These are phyloP conservation scores for Neurospora discreta DNA, from an alignment of 495 filamentous ascomycete species.

Conservation along the genomic window DNA sequence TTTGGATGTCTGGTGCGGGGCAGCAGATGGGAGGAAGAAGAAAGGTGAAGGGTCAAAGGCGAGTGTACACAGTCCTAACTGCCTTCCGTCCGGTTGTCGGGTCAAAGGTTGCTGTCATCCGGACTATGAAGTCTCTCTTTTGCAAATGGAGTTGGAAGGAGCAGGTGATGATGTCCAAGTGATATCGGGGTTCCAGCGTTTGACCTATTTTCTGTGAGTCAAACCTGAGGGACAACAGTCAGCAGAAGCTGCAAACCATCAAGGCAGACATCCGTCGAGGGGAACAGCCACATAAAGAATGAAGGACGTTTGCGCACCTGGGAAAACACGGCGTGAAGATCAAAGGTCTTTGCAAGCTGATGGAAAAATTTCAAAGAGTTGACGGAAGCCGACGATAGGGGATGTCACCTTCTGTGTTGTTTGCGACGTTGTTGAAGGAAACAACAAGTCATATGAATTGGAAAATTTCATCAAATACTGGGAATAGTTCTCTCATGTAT, in stretches of 20 bases:
- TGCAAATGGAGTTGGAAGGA: background rate
- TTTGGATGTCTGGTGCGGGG: background rate
- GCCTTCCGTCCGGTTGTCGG: background rate
- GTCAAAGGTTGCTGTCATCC: background rate
- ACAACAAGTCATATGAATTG: rapidly evolving
- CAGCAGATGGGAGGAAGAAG: background rate
- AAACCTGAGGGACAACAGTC: background rate
- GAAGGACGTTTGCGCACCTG: background rate
- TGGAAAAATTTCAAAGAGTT: background rate
- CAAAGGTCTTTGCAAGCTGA: background rate
- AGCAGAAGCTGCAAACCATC: background rate
- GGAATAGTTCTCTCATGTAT: rapidly evolving
- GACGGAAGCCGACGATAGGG: background rate
- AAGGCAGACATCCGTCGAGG: background rate
- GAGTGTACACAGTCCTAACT: background rate
- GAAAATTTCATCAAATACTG: background rate
- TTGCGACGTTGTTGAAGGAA: background rate
- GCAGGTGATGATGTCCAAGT: background rate
- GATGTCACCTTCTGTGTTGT: background rate
- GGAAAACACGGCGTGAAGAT: background rate
- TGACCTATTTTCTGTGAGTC: background rate
- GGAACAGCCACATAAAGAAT: background rate
- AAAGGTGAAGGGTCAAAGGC: background rate
- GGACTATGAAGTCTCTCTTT: background rate
- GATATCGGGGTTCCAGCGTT: background rate